A percentile compares a stretch with the other conserved stretches of the same genome.
phyloP scores from a whole-genome alignment of 2,329 filamentous ascomycete species.

The Apiospora rasikravindrae region DNA sequence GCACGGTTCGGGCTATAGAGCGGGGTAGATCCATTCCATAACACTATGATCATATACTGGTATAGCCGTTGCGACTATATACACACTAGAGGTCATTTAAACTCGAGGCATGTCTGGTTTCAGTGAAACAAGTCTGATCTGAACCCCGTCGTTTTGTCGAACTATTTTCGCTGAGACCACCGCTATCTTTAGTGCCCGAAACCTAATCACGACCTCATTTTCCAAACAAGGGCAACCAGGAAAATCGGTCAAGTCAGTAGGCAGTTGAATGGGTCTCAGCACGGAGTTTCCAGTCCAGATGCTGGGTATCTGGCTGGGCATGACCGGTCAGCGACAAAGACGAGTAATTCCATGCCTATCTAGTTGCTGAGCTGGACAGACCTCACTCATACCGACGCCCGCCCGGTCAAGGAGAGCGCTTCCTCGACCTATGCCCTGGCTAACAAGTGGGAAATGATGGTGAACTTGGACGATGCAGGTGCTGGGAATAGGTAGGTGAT shows the following conservation, averaged over 20 bases:
- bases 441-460: not conserved
- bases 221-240: conserved; percentile 1
- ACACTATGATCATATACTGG: not conserved
- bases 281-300: not conserved
- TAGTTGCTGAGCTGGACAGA: not conserved
- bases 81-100: conserved; percentile 9
- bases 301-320: not conserved
- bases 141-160: not conserved
- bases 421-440: not conserved
- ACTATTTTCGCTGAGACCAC: not conserved
- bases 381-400: conserved; percentile 3
- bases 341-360: not conserved
- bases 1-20: not conserved
- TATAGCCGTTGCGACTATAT: not conserved
- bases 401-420: conserved; percentile 11
- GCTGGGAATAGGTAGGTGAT: not conserved
- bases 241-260: not conserved
- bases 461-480: not conserved
- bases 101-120: conserved; percentile 14
- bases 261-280: not conserved
- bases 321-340: not conserved
- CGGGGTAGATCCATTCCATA: not conserved
- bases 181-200: conserved; percentile 14
- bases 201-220: conserved; percentile 8
- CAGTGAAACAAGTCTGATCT: conserved; percentile 2